These are phyloP conservation scores for Pneumocystis murina DNA, from an alignment of 1,139 yeast genomes.

Conservation along the genomic window DNA sequence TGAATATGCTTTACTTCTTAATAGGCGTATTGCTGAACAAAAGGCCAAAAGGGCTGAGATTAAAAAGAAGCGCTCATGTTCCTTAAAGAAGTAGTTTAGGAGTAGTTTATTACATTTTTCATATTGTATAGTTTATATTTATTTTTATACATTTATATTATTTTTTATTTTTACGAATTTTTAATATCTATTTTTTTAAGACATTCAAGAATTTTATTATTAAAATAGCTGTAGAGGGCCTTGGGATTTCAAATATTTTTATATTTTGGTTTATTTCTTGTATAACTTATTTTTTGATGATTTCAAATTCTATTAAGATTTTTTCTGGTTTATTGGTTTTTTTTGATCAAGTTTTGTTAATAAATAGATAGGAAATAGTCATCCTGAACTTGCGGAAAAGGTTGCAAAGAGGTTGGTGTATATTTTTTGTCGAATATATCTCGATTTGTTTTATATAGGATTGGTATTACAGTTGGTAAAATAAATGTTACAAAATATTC, in stretches of 20 bases:
- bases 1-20: constrained; percentile 97
- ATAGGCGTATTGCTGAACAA: constrained; percentile 96
- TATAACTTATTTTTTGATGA: constrained; percentile 1
- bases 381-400: constrained; percentile 13
- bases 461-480: constrained; percentile 12
- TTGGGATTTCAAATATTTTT: neutral
- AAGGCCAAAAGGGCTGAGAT: constrained; percentile 96
- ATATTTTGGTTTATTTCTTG: neutral
- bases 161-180: neutral
- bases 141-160: neutral
- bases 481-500: constrained; percentile 24
- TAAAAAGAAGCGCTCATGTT: constrained; percentile 99
- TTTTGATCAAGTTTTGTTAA: neutral
- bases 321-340: constrained; percentile 7
- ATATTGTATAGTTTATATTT: neutral
- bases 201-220: neutral
- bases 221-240: neutral
- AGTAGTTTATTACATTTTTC: neutral
- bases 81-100: constrained; percentile 32
- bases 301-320: constrained; percentile 13
- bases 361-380: constrained; percentile 9
- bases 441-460: constrained; percentile 3
- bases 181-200: neutral
- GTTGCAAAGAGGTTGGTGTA: constrained; percentile 10
- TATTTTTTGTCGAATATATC: neutral